Base-by-base conservation (phyloP, 352 stramenopile species). In the Pythium pyrilobum region DNA sequence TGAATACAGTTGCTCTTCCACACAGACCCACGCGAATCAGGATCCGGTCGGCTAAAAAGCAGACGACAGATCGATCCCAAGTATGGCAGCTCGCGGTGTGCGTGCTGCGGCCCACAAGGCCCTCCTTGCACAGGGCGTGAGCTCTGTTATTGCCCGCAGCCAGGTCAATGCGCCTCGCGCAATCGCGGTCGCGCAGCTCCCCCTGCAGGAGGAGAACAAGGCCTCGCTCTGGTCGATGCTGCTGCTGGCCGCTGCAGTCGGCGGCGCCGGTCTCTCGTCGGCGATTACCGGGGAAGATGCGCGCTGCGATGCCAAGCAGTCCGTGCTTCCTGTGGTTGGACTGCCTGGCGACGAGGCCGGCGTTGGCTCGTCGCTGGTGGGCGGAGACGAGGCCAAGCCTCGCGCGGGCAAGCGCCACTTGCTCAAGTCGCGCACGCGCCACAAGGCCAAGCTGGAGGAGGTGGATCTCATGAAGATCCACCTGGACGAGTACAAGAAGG, bases 381-480 rank as follows among this genome's bases (percentile, higher is more conserved):
- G 21, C 2, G 45, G 27, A 0, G 56, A 52, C 2, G 47, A 59
- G 21, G 24, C 46, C 8, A 77, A 65, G 28, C 24, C 39, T 60
- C 58, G 2, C 66, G 69, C 10, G 4, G 45, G 45, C 31, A 36
- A 33, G 18, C 77, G 75, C 16, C 49, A 72, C 25, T 43, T 86
- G 44, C 71, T 88, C 18, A 86, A 88, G 58, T 70, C 76, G 45
- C 74, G 74, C 42, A 77, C 71, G 50, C 77, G 80, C 45, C 70
- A 85, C 60, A 62, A 74, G 46, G 67, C 72, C 32, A 83, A 84
- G 56, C 56, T 74, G 21, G 66, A 89, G 38, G 75, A 89, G 31
- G 77, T 71, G 50, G 69, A 85, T 43, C 41, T 79, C 31, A 81
- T 86, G 71, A 86, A 85, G 71, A 65, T 63, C 28, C 72, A 87